These are phyloP conservation scores for Saprolegnia diclina DNA, from an alignment of 352 stramenopile genomes.

Conservation along the genomic window DNA sequence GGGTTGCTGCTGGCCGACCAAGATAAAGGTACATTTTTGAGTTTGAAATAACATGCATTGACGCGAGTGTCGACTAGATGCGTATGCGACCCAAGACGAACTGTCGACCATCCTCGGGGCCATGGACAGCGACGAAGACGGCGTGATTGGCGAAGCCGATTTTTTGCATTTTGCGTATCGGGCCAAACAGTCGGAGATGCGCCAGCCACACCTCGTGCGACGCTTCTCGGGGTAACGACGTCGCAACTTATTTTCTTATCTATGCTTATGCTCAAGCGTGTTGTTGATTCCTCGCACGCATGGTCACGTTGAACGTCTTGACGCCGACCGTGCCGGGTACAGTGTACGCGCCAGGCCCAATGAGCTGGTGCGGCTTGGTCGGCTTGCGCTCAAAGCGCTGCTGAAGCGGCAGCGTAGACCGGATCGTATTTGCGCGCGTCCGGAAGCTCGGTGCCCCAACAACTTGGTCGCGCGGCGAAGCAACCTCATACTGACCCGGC, in stretches of 20 bases:
- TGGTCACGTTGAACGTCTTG: slow-evolving; percentile 68
- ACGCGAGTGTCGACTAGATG: slow-evolving; percentile 38
- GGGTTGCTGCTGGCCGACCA: slow-evolving; percentile 73
- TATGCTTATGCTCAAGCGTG: not conserved
- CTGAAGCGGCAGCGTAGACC: slow-evolving; percentile 46
- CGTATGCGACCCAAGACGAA: slow-evolving; percentile 78
- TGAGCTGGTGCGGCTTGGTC: slow-evolving; percentile 36
- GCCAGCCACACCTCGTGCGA: slow-evolving; percentile 11
- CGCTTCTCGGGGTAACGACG: slow-evolving; percentile 17
- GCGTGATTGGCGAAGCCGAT: slow-evolving; percentile 68
- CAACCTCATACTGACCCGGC: slow-evolving; percentile 39
- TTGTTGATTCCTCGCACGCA: slow-evolving; percentile 30
- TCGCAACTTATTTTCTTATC: slow-evolving; percentile 8
- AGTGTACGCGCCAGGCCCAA: slow-evolving; percentile 51
- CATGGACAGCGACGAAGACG: slow-evolving; percentile 73
- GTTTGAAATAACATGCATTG: not conserved
- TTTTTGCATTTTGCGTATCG: slow-evolving; percentile 79
- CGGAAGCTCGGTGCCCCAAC: slow-evolving; percentile 1
- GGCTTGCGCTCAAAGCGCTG: slow-evolving; percentile 47
- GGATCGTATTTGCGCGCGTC: slow-evolving; percentile 38
- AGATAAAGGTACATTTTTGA: slow-evolving; percentile 48
- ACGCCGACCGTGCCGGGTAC: slow-evolving; percentile 48
- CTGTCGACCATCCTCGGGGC: slow-evolving; percentile 69
- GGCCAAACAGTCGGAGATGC: slow-evolving; percentile 28
- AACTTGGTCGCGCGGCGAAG: not conserved